These are phyloP conservation scores for Acacia crassicarpa DNA, from an alignment of 306 rosid genomes.

Conservation along the genomic window DNA sequence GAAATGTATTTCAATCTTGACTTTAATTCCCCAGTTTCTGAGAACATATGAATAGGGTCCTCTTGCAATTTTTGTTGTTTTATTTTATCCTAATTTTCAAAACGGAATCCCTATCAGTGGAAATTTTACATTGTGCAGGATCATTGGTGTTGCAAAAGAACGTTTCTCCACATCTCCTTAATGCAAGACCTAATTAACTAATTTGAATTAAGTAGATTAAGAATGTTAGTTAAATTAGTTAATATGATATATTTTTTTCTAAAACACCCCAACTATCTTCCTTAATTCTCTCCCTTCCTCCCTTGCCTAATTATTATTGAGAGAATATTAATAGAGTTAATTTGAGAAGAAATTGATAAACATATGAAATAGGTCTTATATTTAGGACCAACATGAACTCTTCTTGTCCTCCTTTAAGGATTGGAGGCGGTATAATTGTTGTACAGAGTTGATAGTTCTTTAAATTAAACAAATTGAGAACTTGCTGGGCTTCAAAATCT, in stretches of 20 bases:
- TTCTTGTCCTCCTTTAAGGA: too few species aligned
- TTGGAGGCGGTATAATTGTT: not conserved
- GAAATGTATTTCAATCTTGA: not conserved
- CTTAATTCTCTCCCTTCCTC: too few species aligned
- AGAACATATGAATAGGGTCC: not conserved
- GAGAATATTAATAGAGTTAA: too few species aligned
- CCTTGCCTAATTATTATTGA: too few species aligned
- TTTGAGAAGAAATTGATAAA: too few species aligned
- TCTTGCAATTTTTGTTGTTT: not conserved
- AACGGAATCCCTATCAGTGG: not conserved
- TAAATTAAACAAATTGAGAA: constrained; percentile 1
- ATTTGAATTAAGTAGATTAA: too few species aligned
- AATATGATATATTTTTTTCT: too few species aligned
- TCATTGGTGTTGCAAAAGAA: not conserved
- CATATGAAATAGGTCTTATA: too few species aligned
- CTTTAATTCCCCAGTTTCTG: constrained; percentile 14
- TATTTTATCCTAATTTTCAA: not conserved
- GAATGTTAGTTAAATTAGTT: too few species aligned
- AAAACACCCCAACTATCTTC: too few species aligned
- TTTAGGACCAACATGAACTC: too few species aligned
- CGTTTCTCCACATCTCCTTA: not conserved
- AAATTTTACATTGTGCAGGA: not conserved
- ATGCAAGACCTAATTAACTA: too few species aligned
- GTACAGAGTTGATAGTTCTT: not conserved
- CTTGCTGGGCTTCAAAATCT: not conserved